Conservation (phyloP, 129 eudicot species). For the Centrapalus pauciflorus region DNA sequence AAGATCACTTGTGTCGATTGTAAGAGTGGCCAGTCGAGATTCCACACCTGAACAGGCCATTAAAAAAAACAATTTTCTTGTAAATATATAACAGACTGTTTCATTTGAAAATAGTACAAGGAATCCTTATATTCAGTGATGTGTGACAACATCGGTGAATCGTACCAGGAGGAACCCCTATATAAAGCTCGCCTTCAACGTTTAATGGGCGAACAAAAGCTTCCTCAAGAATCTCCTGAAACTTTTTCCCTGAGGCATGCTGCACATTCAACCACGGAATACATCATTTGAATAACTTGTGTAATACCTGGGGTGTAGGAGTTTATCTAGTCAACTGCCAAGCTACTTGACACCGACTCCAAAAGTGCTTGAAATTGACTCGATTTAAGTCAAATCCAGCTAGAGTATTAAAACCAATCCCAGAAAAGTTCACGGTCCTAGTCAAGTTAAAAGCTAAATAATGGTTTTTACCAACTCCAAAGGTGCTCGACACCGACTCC, state of each 20-base stretch:
- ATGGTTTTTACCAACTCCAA: no score
- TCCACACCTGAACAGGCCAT: conserved; percentile 52
- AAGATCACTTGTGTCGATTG: conserved; percentile 55
- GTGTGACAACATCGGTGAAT: neutral
- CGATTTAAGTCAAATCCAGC: neutral
- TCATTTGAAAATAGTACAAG: neutral
- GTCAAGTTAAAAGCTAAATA: neutral
- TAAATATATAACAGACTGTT: neutral
- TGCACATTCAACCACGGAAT: conserved; percentile 23
- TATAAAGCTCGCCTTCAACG: conserved; percentile 62
- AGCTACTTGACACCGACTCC: no score
- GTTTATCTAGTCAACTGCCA: no score
- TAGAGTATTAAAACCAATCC: neutral
- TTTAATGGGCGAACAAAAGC: conserved; percentile 61
- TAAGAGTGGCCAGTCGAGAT: conserved; percentile 71
- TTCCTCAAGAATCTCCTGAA: conserved; percentile 73
- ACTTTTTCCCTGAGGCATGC: conserved; percentile 69
- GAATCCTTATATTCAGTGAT: neutral
- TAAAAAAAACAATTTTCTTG: neutral
- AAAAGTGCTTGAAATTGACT: neutral
- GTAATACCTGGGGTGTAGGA: neutral
- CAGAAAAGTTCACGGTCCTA: neutral
- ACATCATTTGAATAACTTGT: neutral
- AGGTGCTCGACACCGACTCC: no score
- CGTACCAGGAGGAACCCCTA: conserved; percentile 81